Evolutionary conservation across 2,329 filamentous ascomycete species (phyloP).

Genomic region (Elsinoe necatrix): DNA sequence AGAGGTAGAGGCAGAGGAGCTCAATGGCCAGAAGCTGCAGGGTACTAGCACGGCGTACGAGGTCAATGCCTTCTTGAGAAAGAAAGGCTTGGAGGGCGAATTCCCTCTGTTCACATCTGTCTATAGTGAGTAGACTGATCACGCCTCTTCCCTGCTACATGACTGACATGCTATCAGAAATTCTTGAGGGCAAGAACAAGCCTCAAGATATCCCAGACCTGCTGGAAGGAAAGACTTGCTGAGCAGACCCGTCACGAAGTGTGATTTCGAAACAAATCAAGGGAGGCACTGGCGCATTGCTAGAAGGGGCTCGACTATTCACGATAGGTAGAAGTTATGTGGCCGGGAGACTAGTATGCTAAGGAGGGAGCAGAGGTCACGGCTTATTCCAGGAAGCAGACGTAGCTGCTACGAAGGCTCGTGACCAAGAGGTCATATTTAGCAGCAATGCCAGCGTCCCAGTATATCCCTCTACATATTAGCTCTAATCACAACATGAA

Average conservation of each 20-base stretch:
- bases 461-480: background rate
- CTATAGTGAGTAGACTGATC: constrained; percentile 41
- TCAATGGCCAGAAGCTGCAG: constrained; percentile 96
- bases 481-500: background rate
- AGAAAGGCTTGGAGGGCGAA: constrained; percentile 65
- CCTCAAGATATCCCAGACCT: constrained; percentile 74
- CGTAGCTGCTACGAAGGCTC: background rate
- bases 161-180: constrained; percentile 40
- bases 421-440: background rate
- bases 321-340: background rate
- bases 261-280: background rate
- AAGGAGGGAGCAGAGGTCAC: no score
- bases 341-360: no score
- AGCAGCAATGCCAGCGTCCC: background rate
- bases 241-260: background rate
- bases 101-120: constrained; percentile 93
- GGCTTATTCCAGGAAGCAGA: background rate
- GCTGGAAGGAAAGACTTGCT: constrained; percentile 27
- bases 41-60: constrained; percentile 87
- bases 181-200: constrained; percentile 65
- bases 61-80: constrained; percentile 80
- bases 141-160: background rate
- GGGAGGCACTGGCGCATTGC: background rate
- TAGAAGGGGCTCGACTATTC: background rate
- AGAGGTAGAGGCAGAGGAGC: constrained; percentile 78